Base-by-base conservation (phyloP, 1,284 basidiomycete genomes). In the Ustilago loliicola region DNA sequence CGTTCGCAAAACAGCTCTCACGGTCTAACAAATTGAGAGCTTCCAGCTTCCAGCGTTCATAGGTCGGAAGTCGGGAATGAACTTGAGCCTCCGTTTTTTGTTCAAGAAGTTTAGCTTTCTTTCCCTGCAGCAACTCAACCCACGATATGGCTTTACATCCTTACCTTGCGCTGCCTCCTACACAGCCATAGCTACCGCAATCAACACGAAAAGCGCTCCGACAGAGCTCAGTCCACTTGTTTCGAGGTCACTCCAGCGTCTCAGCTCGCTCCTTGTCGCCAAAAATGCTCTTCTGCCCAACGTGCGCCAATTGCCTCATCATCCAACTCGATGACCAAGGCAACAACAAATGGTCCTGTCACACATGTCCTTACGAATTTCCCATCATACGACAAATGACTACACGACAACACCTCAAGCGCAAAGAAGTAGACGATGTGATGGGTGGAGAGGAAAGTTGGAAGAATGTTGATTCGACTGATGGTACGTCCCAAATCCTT, bases 291-390 rank as follows among this genome's bases (percentile, higher is more conserved):
- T 97, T 97, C 89, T 98, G 96, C 85, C 96, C 96, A 40, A 95
- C 93, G 63, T 99, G 96, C 86, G 91, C 94, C 53, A 98, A 98
- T 87, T 90, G 95, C 66, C 91, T 98, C 19, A 91, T 94, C 60
- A 93, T 98, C 59, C 77, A 83, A 34, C 72, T 79, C 42, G 79
- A 91, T 90, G 6, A 92, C 90, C 3, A 90, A 89, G 87, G 82
- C 3, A 66, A 75, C 62, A 95, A 94, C 88, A 94, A 94, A 88
- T 98, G 94, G 94, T 92, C 92, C 0, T 98, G 95, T 85, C 93
- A 94, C 82, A 93, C 94, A 2, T 98, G 96, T 85, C 93, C 96
- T 1, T 98, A 98, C 87, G 94, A 98, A 80, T 96, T 96, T 86
- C 93, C 94, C 1, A 95, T 98, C 79, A 82, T 88, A 11, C 90